phyloP scores from a whole-genome alignment of 108 stramenopile genomes.

The Stephanodiscus minutulus region DNA sequence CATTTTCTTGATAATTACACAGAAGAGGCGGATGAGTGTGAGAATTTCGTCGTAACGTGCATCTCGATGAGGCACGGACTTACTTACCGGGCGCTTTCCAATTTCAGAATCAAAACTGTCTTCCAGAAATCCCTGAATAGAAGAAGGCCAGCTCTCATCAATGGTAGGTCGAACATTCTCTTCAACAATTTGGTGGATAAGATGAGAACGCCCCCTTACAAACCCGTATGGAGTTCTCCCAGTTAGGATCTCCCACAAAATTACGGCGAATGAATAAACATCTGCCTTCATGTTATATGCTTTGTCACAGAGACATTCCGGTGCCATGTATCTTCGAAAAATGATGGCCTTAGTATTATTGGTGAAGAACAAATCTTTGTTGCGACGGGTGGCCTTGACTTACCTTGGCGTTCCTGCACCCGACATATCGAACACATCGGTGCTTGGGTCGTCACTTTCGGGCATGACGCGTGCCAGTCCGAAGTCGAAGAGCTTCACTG shows the following conservation, averaged over 20 bases:
- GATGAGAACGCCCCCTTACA: constrained; percentile 7
- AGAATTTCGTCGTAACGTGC: neutral
- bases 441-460: neutral
- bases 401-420: constrained; percentile 3
- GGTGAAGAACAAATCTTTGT: neutral
- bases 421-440: neutral
- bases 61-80: neutral
- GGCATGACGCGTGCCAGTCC: neutral
- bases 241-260: constrained; percentile 43
- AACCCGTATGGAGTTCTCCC: constrained; percentile 16
- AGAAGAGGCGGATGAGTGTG: neutral
- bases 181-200: constrained; percentile 15
- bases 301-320: constrained; percentile 12
- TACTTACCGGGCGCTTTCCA: constrained; percentile 8
- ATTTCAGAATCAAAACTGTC: constrained; percentile 32
- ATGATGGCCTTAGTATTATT: neutral
- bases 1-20: constrained; percentile 7
- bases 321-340: constrained; percentile 22
- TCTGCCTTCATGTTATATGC: constrained; percentile 43
- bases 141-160: constrained; percentile 7
- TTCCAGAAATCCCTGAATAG: constrained; percentile 32
- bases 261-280: constrained; percentile 40
- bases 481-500: constrained; percentile 1
- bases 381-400: neutral
- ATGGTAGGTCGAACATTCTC: constrained; percentile 28